Conservation (phyloP, 495 filamentous ascomycete genomes). For the Neurospora pannonica region DNA sequence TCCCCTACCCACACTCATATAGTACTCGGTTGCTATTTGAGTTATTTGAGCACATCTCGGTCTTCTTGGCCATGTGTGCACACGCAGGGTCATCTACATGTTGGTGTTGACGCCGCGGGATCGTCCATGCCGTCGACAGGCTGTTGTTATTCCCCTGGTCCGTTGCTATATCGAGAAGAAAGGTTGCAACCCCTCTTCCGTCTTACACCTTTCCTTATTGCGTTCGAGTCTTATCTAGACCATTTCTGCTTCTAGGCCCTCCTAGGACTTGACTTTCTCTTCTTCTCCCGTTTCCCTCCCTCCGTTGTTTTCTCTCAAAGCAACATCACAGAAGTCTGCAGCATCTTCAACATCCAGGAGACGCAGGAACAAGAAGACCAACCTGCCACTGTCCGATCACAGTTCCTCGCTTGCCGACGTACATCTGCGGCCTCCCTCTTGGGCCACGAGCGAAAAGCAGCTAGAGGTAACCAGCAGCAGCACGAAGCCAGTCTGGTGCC, state of each 20-base stretch:
- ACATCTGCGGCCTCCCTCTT: slow-evolving; percentile 16
- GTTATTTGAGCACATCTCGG: background rate
- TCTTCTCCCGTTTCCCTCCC: background rate
- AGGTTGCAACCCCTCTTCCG: slow-evolving; percentile 5
- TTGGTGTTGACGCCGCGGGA: background rate
- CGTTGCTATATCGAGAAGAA: slow-evolving; percentile 12
- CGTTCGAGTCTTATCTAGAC: slow-evolving; percentile 8
- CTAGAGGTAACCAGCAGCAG: slow-evolving; percentile 9
- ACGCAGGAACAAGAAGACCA: slow-evolving; percentile 12
- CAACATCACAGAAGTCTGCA: background rate
- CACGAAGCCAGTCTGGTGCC: slow-evolving; percentile 15
- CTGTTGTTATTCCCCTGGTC: background rate
- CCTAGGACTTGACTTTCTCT: background rate
- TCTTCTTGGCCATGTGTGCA: background rate
- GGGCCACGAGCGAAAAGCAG: slow-evolving; percentile 8
- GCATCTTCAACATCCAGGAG: background rate
- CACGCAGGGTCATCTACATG: background rate
- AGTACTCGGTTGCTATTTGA: background rate
- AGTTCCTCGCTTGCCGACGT: slow-evolving; percentile 7
- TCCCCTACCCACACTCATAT: background rate
- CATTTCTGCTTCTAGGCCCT: slow-evolving; percentile 4
- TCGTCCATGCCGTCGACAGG: background rate
- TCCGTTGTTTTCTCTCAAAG: background rate
- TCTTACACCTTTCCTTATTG: background rate
- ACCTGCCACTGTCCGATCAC: slow-evolving; percentile 5